These are phyloP conservation scores for Cercospora sp. DNA, from an alignment of 2,329 filamentous ascomycete species.

Conservation along the genomic window DNA sequence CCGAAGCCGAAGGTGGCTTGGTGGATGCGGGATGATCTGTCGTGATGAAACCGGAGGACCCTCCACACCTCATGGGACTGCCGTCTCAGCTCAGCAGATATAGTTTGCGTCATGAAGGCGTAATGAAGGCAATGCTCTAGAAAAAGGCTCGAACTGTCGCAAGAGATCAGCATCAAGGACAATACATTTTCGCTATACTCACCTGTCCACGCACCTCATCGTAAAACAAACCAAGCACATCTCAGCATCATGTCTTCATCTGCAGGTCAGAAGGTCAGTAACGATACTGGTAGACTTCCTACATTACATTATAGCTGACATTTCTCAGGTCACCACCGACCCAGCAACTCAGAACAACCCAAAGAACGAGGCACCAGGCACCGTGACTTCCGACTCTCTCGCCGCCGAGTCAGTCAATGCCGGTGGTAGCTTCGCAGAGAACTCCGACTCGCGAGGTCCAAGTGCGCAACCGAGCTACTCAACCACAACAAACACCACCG, in stretches of 20 bases:
- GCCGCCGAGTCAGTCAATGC: conserved; percentile 68
- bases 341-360: conserved; percentile 52
- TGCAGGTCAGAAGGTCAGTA: conserved; percentile 14
- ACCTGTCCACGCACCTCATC: background rate
- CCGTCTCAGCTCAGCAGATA: background rate
- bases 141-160: background rate
- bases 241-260: conserved; percentile 12
- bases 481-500: conserved; percentile 58
- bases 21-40: background rate
- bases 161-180: background rate
- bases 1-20: background rate
- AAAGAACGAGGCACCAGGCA: conserved; percentile 63
- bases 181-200: background rate
- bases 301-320: background rate
- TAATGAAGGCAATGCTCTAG: background rate
- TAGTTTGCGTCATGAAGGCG: background rate
- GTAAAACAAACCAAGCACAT: background rate
- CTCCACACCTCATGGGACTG: background rate
- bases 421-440: conserved; percentile 60
- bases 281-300: background rate
- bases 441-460: conserved; percentile 57
- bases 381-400: conserved; percentile 67
- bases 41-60: background rate
- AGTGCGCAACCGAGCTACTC: conserved; percentile 53
- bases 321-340: conserved; percentile 41